A percentile compares a stretch with the other conserved stretches of the same genome.
Evolutionary conservation across 2,329 filamentous ascomycete species (phyloP).

Genomic region (Didymella pinodella): DNA sequence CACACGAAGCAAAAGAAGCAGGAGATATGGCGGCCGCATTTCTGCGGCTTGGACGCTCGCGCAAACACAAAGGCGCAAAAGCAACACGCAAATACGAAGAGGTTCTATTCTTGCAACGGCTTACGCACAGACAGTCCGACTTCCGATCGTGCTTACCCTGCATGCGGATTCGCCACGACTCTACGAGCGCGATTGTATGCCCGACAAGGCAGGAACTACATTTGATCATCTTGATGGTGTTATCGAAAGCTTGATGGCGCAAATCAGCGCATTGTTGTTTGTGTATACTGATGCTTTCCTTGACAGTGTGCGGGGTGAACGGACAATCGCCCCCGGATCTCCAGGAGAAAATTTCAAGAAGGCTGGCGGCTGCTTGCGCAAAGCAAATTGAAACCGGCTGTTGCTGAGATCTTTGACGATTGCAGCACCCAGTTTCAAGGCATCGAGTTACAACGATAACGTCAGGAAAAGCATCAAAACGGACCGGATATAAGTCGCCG

Average conservation of each 20-base stretch:
- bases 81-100: background rate
- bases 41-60: background rate
- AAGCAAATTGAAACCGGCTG: background rate
- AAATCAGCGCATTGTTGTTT: conserved; percentile 8
- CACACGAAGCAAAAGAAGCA: conserved; percentile 7
- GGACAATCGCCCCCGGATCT: conserved; percentile 22
- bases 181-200: conserved; percentile 15
- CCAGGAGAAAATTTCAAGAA: conserved; percentile 14
- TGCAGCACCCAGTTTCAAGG: background rate
- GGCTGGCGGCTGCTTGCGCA: conserved; percentile 7
- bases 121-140: conserved; percentile 15
- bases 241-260: conserved; percentile 5
- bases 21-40: background rate
- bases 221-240: background rate
- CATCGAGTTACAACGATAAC: background rate
- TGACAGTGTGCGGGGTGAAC: conserved; percentile 14
- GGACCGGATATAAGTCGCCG: conserved; percentile 11
- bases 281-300: conserved; percentile 7
- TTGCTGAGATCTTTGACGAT: background rate
- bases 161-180: conserved; percentile 8
- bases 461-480: background rate
- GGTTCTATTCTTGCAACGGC: conserved; percentile 12
- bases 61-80: conserved; percentile 1
- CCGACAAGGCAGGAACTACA: conserved; percentile 10
- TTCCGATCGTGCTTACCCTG: conserved; percentile 20